Evolutionary conservation across 2,329 filamentous ascomycete genomes (phyloP).

Genomic region (Chaetothyriales sp.): DNA sequence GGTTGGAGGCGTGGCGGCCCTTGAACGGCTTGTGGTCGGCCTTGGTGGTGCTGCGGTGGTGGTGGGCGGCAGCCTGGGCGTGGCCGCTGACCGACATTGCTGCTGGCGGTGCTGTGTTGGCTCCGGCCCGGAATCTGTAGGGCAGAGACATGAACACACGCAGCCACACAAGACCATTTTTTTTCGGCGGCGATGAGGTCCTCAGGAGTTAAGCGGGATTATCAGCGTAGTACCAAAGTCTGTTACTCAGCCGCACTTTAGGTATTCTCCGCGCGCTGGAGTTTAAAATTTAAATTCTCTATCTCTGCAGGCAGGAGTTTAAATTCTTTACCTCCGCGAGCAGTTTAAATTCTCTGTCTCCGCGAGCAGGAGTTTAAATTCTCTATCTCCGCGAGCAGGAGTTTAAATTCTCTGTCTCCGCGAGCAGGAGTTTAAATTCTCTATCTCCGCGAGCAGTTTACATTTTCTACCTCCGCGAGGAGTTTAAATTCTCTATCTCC

Average conservation of each 20-base stretch:
- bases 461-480: not conserved
- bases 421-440: not conserved
- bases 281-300: not conserved
- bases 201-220: not conserved
- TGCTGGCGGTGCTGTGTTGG: slow-evolving; percentile 30
- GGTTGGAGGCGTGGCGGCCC: slow-evolving; percentile 77
- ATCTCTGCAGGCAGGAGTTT: not conserved
- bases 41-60: slow-evolving; percentile 89
- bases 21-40: slow-evolving; percentile 81
- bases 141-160: slow-evolving; percentile 43
- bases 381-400: not conserved
- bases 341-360: too few species aligned
- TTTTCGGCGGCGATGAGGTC: not conserved
- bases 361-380: too few species aligned
- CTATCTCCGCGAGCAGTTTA: too few species aligned
- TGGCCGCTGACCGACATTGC: slow-evolving; percentile 58
- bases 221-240: not conserved
- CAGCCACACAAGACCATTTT: not conserved
- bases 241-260: not conserved
- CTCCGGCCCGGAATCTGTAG: slow-evolving; percentile 75
- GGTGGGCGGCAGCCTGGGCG: slow-evolving; percentile 52
- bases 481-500: not conserved
- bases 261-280: not conserved
- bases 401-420: too few species aligned
- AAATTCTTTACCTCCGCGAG: not conserved